phyloP scores from a whole-genome alignment of 1,284 basidiomycete species.

The Sanguinoderma infundibulare region DNA sequence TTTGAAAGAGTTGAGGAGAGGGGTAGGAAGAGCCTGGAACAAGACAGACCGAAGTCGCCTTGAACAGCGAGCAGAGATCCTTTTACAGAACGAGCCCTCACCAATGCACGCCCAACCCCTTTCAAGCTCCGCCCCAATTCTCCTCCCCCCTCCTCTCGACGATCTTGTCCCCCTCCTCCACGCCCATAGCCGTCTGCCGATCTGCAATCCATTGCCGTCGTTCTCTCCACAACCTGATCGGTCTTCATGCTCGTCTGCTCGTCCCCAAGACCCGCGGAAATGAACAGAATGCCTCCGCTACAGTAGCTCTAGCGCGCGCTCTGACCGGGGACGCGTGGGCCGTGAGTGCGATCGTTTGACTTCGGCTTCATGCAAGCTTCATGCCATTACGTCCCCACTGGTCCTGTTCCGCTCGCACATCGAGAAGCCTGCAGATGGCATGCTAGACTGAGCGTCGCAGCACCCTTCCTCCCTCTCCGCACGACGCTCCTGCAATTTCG shows the following conservation, averaged over 20 bases:
- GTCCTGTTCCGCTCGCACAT: conserved; percentile 1
- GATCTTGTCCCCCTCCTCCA: not conserved
- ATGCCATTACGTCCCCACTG: not conserved
- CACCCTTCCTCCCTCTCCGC: not conserved
- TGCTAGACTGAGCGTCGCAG: not conserved
- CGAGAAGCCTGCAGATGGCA: not conserved
- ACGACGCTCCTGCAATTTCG: not conserved
- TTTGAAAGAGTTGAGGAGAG: conserved; percentile 51
- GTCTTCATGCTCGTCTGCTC: not conserved
- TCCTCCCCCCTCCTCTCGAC: conserved; percentile 15
- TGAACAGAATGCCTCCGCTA: not conserved
- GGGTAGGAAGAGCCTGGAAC: conserved; percentile 33
- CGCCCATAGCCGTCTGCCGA: not conserved
- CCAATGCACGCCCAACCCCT: conserved; percentile 25
- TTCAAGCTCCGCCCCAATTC: conserved; percentile 33
- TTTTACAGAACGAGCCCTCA: conserved; percentile 23
- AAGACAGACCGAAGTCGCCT: conserved; percentile 39
- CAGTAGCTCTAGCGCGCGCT: not conserved
- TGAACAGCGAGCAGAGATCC: conserved; percentile 38
- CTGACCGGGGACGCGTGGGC: conserved; percentile 7
- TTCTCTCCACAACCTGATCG: not conserved
- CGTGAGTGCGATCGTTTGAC: not conserved
- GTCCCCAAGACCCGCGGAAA: not conserved
- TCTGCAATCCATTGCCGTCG: not conserved
- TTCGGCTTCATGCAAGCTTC: not conserved